Conservation (phyloP, 2,329 filamentous ascomycete species). For the Penicillium sp. region DNA sequence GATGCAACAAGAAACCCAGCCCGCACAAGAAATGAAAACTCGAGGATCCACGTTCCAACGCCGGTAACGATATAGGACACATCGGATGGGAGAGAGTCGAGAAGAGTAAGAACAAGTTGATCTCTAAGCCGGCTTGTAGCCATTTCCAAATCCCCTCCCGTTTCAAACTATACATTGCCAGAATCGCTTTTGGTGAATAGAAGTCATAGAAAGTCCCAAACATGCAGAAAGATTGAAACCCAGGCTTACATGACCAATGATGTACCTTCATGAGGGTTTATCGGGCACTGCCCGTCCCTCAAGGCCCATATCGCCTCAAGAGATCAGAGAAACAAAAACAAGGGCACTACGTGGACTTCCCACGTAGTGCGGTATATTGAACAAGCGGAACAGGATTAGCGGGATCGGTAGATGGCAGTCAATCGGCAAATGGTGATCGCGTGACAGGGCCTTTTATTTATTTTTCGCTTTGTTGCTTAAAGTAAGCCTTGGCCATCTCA, state of each 20-base stretch:
- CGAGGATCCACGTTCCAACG: slow-evolving; percentile 17
- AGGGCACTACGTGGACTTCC: slow-evolving; percentile 6
- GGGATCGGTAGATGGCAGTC: slow-evolving; percentile 2
- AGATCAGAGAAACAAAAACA: slow-evolving; percentile 7
- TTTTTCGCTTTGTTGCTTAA: slow-evolving; percentile 45
- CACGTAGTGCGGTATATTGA: slow-evolving; percentile 10
- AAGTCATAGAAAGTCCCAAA: slow-evolving; percentile 14
- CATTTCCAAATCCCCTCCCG: slow-evolving; percentile 3
- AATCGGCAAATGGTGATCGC: slow-evolving; percentile 2
- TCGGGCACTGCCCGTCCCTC: slow-evolving; percentile 11
- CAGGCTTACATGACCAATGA: slow-evolving; percentile 5
- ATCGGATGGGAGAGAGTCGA: slow-evolving; percentile 8
- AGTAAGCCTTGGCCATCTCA: slow-evolving; percentile 64
- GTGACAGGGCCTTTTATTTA: slow-evolving; percentile 11
- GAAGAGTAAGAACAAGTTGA: slow-evolving; percentile 5
- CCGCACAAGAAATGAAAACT: slow-evolving; percentile 13
- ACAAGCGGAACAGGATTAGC: slow-evolving; percentile 9
- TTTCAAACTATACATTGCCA: slow-evolving; percentile 24
- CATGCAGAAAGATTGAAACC: slow-evolving; percentile 16
- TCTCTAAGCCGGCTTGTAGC: slow-evolving; percentile 12
- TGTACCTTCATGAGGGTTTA: slow-evolving; percentile 5
- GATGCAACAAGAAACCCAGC: slow-evolving; percentile 21
- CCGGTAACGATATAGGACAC: slow-evolving; percentile 17
- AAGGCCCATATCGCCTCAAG: slow-evolving; percentile 11
- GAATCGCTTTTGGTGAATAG: slow-evolving; percentile 16